A percentile compares a stretch with the other conserved stretches of the same genome.
phyloP scores from a whole-genome alignment of 495 filamentous ascomycete genomes.

The Aspergillus sparsus region DNA sequence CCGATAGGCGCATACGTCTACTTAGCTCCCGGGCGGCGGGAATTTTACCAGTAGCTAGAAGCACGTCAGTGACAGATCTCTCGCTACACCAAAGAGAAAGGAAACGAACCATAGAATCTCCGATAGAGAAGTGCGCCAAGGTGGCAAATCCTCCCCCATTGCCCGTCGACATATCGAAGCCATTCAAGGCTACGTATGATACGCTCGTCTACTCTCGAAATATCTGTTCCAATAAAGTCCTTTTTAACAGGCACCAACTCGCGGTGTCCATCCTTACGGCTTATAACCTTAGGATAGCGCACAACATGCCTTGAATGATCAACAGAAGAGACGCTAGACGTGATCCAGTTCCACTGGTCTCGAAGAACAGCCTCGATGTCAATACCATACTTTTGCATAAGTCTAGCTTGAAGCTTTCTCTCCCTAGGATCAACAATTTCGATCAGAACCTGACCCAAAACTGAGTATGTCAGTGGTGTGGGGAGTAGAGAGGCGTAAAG shows the following conservation, averaged over 20 bases:
- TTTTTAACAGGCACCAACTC: constrained; percentile 50
- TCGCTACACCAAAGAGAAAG: neutral
- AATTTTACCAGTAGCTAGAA: constrained; percentile 47
- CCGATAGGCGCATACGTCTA: constrained; percentile 43
- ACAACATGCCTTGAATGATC: constrained; percentile 35
- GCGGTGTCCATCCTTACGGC: constrained; percentile 35
- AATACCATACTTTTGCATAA: constrained; percentile 57
- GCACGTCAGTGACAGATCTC: constrained; percentile 13
- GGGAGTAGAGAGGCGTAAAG: constrained; percentile 81
- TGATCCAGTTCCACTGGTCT: constrained; percentile 57
- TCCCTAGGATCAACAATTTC: constrained; percentile 60
- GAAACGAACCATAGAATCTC: constrained; percentile 43
- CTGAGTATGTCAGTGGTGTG: constrained; percentile 40
- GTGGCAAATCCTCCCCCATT: constrained; percentile 70
- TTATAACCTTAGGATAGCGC: constrained; percentile 36
- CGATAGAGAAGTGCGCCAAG: constrained; percentile 70
- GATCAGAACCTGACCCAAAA: constrained; percentile 58
- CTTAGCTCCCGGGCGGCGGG: constrained; percentile 66
- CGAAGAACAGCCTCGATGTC: constrained; percentile 54
- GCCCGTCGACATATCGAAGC: constrained; percentile 70
- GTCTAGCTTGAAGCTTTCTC: constrained; percentile 46
- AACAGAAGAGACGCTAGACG: constrained; percentile 31
- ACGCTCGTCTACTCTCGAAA: constrained; percentile 62
- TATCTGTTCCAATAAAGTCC: constrained; percentile 64
- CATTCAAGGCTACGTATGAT: constrained; percentile 83